Evolutionary conservation across 768 basidiomycete species (phyloP), one percentile per base, ranked within the genome.

Genomic region (Lentinula edodes): DNA sequence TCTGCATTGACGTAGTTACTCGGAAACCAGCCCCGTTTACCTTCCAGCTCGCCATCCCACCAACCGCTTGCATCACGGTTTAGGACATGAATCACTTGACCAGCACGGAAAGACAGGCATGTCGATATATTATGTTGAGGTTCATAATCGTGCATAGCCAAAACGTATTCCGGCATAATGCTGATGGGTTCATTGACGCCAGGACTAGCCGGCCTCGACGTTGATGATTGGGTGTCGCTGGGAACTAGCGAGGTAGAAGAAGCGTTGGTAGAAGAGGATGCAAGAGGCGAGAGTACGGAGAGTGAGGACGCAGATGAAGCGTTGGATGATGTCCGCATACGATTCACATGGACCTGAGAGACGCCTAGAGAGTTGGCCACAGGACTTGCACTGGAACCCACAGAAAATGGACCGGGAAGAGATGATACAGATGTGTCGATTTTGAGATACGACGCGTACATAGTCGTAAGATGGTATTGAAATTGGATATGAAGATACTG

Each of bases 41-140:
- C 90, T 39, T 93, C 90, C 16, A 96, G 72, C 74, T 98, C 94
- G 9, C 97, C 97, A 70, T 99, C 95, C 96, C 96, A 98, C 97
- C 97, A 98, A 0, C 97, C 97, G 66, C 88, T 91, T 3, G 80
- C 63, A 75, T 98, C 93, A 65, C 87, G 83, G 68, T 93, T 93
- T 52, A 90, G 78, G n/a, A 98, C 93, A 62, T 88, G 88, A 60
- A 98, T 94, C 58, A 95, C 82, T 69, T 98, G 91, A 3, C 96
- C 95, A 0, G 92, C 89, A 46, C 84, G 83, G 77, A 99, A 98
- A 20, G 88, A 81, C 42, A 99, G 83, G 73, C 93, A 96, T 8
- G 90, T 92, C 8, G 86, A 83, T 67, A 82, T 87, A 62, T 83
- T 82, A 39, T 85, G 80, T 35, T 88, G 82, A 32, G 91, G 90